A percentile compares a stretch with the other conserved stretches of the same genome.
phyloP scores from a whole-genome alignment of 345 rosid species.

The Erodium maritimum region DNA sequence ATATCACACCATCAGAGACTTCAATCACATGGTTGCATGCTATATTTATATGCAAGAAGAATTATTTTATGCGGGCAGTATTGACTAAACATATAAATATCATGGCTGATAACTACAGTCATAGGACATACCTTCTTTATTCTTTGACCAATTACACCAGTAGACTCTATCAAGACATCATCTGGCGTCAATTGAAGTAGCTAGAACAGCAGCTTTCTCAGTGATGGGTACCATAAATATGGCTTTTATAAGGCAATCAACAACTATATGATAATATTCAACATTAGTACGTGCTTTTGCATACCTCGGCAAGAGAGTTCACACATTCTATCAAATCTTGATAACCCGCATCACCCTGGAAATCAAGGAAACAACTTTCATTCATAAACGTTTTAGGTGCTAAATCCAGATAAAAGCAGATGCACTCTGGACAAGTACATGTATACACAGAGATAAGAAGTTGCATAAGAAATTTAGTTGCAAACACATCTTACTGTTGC shows the following conservation, averaged over 20 bases:
- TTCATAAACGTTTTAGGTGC: not conserved
- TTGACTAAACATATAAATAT: not conserved
- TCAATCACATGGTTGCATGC: not conserved
- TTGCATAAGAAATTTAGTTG: not conserved
- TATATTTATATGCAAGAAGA: no score
- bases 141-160: slow-evolving; percentile 90
- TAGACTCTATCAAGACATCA: slow-evolving; percentile 77
- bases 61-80: no score
- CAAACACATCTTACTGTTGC: slow-evolving; percentile 60
- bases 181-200: slow-evolving; percentile 46
- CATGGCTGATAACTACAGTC: not conserved
- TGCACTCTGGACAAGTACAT: not conserved
- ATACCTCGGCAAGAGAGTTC: slow-evolving; percentile 51
- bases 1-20: slow-evolving; percentile 12
- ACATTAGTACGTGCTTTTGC: slow-evolving; percentile 1
- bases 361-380: slow-evolving; percentile 13
- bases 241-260: slow-evolving; percentile 4
- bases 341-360: slow-evolving; percentile 91
- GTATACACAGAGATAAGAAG: not conserved
- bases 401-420: not conserved
- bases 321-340: slow-evolving; percentile 76
- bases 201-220: slow-evolving; percentile 20
- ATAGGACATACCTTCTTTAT: slow-evolving; percentile 55
- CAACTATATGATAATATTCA: slow-evolving; percentile 1
- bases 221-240: not conserved